phyloP scores from a whole-genome alignment of 2,329 filamentous ascomycete species.

The Colletotrichum navitas region DNA sequence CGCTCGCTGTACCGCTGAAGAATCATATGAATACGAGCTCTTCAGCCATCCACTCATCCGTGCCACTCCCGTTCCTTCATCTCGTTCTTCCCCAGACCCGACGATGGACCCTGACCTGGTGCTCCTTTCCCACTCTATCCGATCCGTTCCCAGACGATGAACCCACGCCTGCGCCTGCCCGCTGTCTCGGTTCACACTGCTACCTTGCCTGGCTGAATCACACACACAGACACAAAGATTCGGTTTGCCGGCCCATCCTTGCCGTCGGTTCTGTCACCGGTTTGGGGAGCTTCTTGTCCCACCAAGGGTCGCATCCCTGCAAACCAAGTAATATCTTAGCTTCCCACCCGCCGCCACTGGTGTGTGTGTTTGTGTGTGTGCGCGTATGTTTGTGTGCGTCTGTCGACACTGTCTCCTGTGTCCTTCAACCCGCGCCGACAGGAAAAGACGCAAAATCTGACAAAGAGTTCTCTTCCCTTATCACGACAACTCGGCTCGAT shows the following conservation, averaged over 20 bases:
- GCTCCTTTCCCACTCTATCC: slow-evolving; percentile 2
- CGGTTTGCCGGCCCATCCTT: slow-evolving; percentile 22
- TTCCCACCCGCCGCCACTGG: slow-evolving; percentile 15
- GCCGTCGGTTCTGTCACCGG: slow-evolving; percentile 31
- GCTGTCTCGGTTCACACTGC: slow-evolving; percentile 8
- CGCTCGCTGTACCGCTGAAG: slow-evolving; percentile 25
- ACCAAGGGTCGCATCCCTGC: slow-evolving; percentile 28
- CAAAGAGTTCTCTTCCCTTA: not conserved
- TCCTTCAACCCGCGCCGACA: slow-evolving; percentile 9
- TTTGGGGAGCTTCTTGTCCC: slow-evolving; percentile 29
- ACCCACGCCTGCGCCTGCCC: slow-evolving; percentile 6
- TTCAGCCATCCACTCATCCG: slow-evolving; percentile 3
- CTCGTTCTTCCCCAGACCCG: slow-evolving; percentile 31
- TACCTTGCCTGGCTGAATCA: slow-evolving; percentile 10
- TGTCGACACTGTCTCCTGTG: slow-evolving; percentile 9
- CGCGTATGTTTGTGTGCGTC: not conserved
- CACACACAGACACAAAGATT: slow-evolving; percentile 4
- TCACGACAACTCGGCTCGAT: slow-evolving; percentile 8
- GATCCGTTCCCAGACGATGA: not conserved
- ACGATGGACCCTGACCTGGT: slow-evolving; percentile 12
- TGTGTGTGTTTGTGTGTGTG: slow-evolving; percentile 5
- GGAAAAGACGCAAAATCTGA: slow-evolving; percentile 4
- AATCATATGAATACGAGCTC: slow-evolving; percentile 42
- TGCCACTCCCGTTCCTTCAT: not conserved
- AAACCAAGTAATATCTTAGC: slow-evolving; percentile 32